Percentiles rank a stretch among this genome's conserved stretches.
phyloP scores from a whole-genome alignment of 1,139 yeast genomes.

The Dujonia santamariae region DNA sequence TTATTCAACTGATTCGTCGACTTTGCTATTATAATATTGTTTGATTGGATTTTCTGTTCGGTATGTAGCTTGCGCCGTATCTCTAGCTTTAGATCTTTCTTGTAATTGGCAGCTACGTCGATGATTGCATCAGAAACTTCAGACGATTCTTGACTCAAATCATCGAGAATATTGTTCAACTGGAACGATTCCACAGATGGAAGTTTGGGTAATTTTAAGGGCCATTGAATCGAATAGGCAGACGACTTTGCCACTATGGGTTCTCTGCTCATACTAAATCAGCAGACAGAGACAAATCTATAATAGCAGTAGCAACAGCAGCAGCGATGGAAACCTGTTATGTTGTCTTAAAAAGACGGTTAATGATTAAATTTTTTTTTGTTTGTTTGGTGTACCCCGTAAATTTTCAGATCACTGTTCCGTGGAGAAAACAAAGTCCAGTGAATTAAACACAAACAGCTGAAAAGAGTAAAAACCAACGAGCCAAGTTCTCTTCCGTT shows the following conservation, averaged over 20 bases:
- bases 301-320: too few relatives aligned
- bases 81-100: conserved; percentile 37
- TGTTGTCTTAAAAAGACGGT: too few relatives aligned
- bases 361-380: too few relatives aligned
- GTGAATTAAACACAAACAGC: too few relatives aligned
- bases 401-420: too few relatives aligned
- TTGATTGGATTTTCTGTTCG: conserved; percentile 38
- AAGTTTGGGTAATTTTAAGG: conserved; percentile 14
- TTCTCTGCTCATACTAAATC: conserved; percentile 2
- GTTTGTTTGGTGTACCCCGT: too few relatives aligned
- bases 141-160: conserved; percentile 28
- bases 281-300: too few relatives aligned
- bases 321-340: too few relatives aligned
- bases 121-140: conserved; percentile 32
- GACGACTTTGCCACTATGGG: too few relatives aligned
- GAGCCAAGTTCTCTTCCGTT: too few relatives aligned
- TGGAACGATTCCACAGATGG: conserved; percentile 40
- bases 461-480: too few relatives aligned
- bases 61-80: conserved; percentile 32
- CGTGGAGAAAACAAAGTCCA: too few relatives aligned
- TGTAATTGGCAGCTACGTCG: conserved; percentile 34
- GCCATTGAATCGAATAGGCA: conserved; percentile 7
- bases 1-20: conserved; percentile 21
- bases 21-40: conserved; percentile 31
- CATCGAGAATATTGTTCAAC: conserved; percentile 32